Conservation (phyloP, 345 rosid genomes). For the Zanthoxylum bungeanum region DNA sequence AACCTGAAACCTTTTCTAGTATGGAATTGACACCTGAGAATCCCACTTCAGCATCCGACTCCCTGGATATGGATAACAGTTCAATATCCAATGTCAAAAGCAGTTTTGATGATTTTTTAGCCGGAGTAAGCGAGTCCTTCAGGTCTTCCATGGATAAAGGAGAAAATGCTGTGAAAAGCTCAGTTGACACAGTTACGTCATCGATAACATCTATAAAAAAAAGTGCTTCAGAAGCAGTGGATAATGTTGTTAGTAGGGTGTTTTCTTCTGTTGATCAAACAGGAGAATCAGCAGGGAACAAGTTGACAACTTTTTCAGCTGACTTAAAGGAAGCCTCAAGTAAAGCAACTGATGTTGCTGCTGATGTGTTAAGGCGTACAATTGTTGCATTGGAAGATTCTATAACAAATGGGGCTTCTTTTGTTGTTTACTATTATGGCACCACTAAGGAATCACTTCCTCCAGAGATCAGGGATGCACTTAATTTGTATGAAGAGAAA, state of each 20-base stretch:
- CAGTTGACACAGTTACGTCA: constrained; percentile 54
- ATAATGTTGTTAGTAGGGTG: constrained; percentile 40
- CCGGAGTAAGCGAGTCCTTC: constrained; percentile 44
- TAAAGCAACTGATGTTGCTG: constrained; percentile 46
- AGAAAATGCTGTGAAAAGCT: constrained; percentile 48
- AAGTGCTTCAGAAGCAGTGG: constrained; percentile 58
- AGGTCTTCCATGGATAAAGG: constrained; percentile 52
- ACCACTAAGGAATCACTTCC: constrained; percentile 75
- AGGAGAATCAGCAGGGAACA: constrained; percentile 48
- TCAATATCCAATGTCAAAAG: constrained; percentile 39
- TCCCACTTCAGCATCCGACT: constrained; percentile 34
- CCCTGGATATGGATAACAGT: constrained; percentile 32
- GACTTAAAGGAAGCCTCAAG: constrained; percentile 56
- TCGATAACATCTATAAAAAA: constrained; percentile 51
- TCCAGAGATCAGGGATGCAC: constrained; percentile 50
- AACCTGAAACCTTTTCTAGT: constrained; percentile 36
- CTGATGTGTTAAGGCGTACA: constrained; percentile 63
- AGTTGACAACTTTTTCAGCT: constrained; percentile 43
- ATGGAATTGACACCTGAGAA: constrained; percentile 33
- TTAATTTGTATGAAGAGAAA: constrained; percentile 69
- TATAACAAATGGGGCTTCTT: constrained; percentile 58
- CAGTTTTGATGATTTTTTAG: constrained; percentile 48
- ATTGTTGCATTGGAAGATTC: constrained; percentile 62
- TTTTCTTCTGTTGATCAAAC: constrained; percentile 56
- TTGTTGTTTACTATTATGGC: constrained; percentile 62